Percentiles rank a stretch among this genome's conserved stretches.
phyloP scores from a whole-genome alignment of 257 asterid genomes.

The Agastache rugosa region DNA sequence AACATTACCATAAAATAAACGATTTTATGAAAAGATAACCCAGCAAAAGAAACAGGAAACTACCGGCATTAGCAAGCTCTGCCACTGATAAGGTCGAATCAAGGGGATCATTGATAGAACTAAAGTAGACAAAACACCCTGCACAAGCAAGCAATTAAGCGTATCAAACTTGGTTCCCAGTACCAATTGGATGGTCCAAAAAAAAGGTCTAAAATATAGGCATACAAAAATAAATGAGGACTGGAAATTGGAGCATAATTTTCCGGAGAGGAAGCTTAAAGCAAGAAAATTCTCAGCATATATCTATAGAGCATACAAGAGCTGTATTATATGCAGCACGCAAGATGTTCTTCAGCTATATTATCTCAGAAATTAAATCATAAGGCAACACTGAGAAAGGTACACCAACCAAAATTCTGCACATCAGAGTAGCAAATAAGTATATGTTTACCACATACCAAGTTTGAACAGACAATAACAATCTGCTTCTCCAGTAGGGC shows the following conservation, averaged over 20 bases:
- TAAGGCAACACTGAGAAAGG: slow-evolving; percentile 10
- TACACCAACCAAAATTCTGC: slow-evolving; percentile 25
- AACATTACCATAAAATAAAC: slow-evolving; percentile 30
- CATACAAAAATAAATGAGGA: neutral
- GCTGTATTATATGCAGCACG: neutral
- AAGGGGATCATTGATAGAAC: slow-evolving; percentile 87
- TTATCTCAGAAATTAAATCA: neutral
- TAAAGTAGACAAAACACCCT: slow-evolving; percentile 90
- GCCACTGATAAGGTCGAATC: slow-evolving; percentile 99
- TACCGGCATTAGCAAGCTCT: slow-evolving; percentile 98
- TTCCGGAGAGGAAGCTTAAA: neutral
- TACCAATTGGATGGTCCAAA: slow-evolving; percentile 8
- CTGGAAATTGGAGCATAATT: neutral
- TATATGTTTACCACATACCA: slow-evolving; percentile 57
- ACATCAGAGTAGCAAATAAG: slow-evolving; percentile 5
- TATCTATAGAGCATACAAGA: neutral
- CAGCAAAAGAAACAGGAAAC: slow-evolving; percentile 32
- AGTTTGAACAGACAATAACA: slow-evolving; percentile 79
- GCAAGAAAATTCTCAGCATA: slow-evolving; percentile 4
- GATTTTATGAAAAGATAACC: slow-evolving; percentile 17
- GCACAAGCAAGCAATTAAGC: slow-evolving; percentile 41
- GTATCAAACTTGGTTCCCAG: slow-evolving; percentile 12
- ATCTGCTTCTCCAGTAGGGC: slow-evolving; percentile 96
- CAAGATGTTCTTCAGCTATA: slow-evolving; percentile 22
- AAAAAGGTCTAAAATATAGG: neutral